Evolutionary conservation across 148 eudicot species (phyloP).

Genomic region (Silene uniflora): DNA sequence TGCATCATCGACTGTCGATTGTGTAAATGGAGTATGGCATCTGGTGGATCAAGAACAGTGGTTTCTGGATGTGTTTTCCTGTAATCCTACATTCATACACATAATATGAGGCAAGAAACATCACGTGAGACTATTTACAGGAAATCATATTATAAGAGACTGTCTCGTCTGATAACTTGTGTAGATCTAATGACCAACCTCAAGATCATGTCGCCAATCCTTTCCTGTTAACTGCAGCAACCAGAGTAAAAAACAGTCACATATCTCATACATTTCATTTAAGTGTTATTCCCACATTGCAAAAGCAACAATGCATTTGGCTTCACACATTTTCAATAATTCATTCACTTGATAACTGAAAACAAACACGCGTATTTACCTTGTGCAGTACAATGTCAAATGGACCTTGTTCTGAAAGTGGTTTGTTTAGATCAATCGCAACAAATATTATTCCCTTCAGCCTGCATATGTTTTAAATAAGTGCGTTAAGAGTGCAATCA

Average conservation of each 20-base stretch:
- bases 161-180: not conserved
- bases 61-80: conserved; percentile 69
- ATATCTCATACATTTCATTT: not conserved
- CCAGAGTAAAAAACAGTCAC: conserved; percentile 2
- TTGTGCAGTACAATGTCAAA: conserved; percentile 90
- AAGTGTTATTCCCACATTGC: not conserved
- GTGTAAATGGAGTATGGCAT: conserved; percentile 83
- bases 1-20: conserved; percentile 95
- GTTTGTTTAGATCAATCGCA: conserved; percentile 70
- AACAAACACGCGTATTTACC: conserved; percentile 34
- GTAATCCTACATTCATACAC: conserved; percentile 59
- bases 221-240: conserved; percentile 72
- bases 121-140: not conserved
- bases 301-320: not conserved
- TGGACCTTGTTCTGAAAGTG: conserved; percentile 95
- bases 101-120: conserved; percentile 16
- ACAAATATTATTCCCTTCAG: conserved; percentile 81
- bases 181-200: conserved; percentile 47
- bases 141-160: not conserved
- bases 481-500: not conserved
- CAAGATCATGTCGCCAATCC: conserved; percentile 81
- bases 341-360: not conserved
- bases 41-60: conserved; percentile 91
- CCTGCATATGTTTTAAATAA: conserved; percentile 37
- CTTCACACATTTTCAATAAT: not conserved